Base-by-base conservation (phyloP, 345 rosid species). In the Litchi chinensis region DNA sequence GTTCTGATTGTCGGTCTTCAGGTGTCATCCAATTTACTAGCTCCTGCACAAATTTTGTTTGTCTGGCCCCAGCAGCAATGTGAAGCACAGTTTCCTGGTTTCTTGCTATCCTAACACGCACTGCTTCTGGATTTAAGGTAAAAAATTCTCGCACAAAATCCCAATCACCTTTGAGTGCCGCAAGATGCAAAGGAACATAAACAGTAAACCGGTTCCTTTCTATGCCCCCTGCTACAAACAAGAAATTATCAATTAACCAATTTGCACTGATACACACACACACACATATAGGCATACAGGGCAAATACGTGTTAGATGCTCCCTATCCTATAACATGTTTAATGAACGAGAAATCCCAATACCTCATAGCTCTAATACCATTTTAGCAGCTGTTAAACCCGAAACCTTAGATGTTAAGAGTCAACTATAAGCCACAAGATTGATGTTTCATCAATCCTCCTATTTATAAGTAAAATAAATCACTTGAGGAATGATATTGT, bases 91-190 rank as follows among this genome's bases (percentile, higher is more conserved):
- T 84, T 37, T 84, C 87, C 81, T 57, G 67, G 18, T 78, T 75
- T 43, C 73, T 71, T 3, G 84, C 78, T 26, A 85, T 80, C 63
- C 80, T 78, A 44, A 62, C 80, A 68, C 71, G 65, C 48, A 65
- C 78, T 24, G 84, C 80, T 57, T 77, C 67, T 10, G 83, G 83
- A 44, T 82, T 74, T 60, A 32, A 69, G 66, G 43, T 56, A 6
- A 83, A 70, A 71, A 81, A 83, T 26, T 70, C 79, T 77, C 79
- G 79, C 12, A 84, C 92, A 39, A 41, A 79, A 77, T 59, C 73
- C 90, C 89, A 85, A 9, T 88, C 80, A 77, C 88, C 89, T 79
- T 82, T 84, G 28, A 81, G 70, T 19, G 88, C 81, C 21, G 90
- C 81, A 9, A 78, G 89, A 69, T 77, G 82, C 52, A 87, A 75